Evolutionary conservation across 805 yeast genomes (phyloP).

Genomic region (Nakazawaea populi): DNA sequence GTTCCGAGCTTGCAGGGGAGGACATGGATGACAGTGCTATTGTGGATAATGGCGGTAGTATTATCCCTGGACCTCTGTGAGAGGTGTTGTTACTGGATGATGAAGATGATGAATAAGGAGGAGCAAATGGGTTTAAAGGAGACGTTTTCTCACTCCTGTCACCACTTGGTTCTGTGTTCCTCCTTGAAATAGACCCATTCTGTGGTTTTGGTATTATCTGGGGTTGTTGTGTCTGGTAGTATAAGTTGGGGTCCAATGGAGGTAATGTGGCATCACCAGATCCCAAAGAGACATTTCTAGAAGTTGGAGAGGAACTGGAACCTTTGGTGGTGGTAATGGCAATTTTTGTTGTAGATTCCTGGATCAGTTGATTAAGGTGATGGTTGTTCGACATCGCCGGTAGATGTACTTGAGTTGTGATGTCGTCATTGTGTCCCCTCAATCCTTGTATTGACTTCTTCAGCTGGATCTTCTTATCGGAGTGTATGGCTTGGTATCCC

Average conservation of each 20-base stretch:
- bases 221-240: conserved; percentile 4
- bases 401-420: neutral
- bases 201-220: conserved; percentile 1
- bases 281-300: neutral
- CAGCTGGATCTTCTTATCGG: neutral
- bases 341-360: no score
- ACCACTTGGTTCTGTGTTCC: conserved; percentile 5
- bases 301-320: neutral
- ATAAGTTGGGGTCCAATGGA: conserved; percentile 6
- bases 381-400: neutral
- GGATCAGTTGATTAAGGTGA: no score
- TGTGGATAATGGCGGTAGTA: conserved; percentile 9
- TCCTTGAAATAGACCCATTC: neutral
- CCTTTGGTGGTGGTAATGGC: neutral
- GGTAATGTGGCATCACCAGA: conserved; percentile 8
- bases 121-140: neutral
- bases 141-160: neutral
- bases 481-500: neutral
- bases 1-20: conserved; percentile 1
- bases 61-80: neutral
- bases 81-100: neutral
- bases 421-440: neutral
- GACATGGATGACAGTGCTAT: neutral
- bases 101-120: neutral
- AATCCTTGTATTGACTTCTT: neutral